Base-by-base conservation (phyloP, 106 monocot genomes). In the Iris macrosiphon region DNA sequence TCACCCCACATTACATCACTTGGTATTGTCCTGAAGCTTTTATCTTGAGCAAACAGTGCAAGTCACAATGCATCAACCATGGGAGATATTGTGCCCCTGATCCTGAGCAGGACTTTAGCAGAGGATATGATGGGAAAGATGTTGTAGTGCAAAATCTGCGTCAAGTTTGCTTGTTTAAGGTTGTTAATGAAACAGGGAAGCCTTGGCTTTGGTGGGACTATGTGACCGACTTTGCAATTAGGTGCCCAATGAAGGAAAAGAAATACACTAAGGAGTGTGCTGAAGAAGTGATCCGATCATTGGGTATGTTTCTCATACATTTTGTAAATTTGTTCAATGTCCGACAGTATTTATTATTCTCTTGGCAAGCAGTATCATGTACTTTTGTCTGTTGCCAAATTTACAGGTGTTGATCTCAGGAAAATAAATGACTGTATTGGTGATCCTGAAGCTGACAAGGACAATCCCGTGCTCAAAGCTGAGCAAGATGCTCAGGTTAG, bases 401-500 rank as follows among this genome's bases (percentile, higher is more conserved):
- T 45, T 29, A 26, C 45, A 82, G 82, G 72, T n/a, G 1, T 82
- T 17, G 82, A 82, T 64, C 58, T 72, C 42, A 56, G 53, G 61
- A 31, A 64, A 55, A 69, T 82, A 46, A 52, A 82, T 61, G 46
- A 82, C 2, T 82, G 82, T 38, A 72, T 82, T 41, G 82, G 82
- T 52, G 76, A 82, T 65, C 67, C 76, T 0, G 72, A 76, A 40
- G 75, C 72, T 23, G 76, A 82, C 67, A 39, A 72, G 21, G 76
- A 69, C 1, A 82, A 82, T 28, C 56, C 75, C 7, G 52, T 82
- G 24, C 76, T 82, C 37, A 82, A 76, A 41, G 72, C 76, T 37
- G 82, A 82, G 53, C 82, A 82, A 38, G 76, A 82, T 69, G 67
- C 72, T 17, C 82, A 82, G 72, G 82, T 82, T 25, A 60, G 18